Evolutionary conservation across 2,329 filamentous ascomycete species (phyloP), one percentile per base, ranked within the genome.

Genomic region (Paraconiothyrium brasiliense): DNA sequence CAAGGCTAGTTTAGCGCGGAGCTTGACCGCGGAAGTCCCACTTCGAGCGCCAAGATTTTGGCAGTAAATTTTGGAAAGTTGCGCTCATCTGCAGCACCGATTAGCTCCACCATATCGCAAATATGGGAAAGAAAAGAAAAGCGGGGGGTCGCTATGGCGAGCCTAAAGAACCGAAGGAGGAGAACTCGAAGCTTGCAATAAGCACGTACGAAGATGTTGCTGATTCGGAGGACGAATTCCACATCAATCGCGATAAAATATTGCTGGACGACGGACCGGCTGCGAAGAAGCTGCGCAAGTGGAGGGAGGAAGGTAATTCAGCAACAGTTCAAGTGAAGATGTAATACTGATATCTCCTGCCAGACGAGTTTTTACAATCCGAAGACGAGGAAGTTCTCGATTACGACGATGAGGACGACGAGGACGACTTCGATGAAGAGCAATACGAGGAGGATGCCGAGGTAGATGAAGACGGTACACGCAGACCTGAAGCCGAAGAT

Each of bases 221-320:
- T 67, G 90, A 97, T 77, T 96, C 93, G 1, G 93, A 97, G 78
- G 95, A 99, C 78, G 93, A 97, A 76, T 97, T 97, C 77, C 92
- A 94, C 72, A 84, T 94, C 62, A 90, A 94, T 66, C 88, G 91
- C 67, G 95, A 99, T 79, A 90, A 92, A 74, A 89, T 99, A 65
- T 80, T 94, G 72, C 85, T 99, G 41, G 92, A 97, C 34, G 93
- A 97, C 68, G 90, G 86, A 37, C 92, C 90, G 14, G 86, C 88
- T 43, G 89, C 89, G 34, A 97, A 97, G 82, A 89, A 92, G 67
- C 85, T 89, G 72, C 88, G 90, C 71, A 90, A 89, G 69, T 80
- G 85, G 61, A 84, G 89, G 60, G 90, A 94, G 73, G 87, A 95
- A 63, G 86, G 86, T 85, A 63, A 57, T 69, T 57, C 16, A 35